Base-by-base conservation (phyloP, 441 rosid genomes). In the Rhodomyrtus psidioides region DNA sequence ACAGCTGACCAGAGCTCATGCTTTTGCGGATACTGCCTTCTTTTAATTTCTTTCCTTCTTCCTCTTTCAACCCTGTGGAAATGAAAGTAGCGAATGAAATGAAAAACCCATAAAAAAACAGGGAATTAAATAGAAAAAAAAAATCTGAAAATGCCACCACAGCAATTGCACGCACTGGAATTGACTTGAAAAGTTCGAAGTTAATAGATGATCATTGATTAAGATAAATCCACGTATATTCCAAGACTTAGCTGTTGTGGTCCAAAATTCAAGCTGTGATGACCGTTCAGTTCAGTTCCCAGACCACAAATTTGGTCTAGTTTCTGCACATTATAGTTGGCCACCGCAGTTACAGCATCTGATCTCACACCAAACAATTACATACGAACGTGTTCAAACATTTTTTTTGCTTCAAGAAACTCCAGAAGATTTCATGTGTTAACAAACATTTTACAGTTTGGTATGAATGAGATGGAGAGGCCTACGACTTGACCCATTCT, bases 11-110 rank as follows among this genome's bases (percentile, higher is more conserved):
- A 88, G 91, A 81, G 91, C 86, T 88, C 55, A 82, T 53, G 74
- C 82, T 88, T 91, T 91, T 94, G 82, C 89, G 90, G 55, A 89
- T 83, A 88, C 89, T 88, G 87, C 93, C 98, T 91, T 94, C 96
- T 90, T 86, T 92, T 81, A 93, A 93, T 90, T 88, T 96, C 91
- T 88, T 96, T 90, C 95, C 96, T 86, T 94, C 98, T 90, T 96
- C 98, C 89, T 93, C 94, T 91, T 95, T 94, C 86, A 94, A 90
- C 91, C 93, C 98, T 96, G 86, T n/a, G 44, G 60, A 87, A 84
- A 83, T 5, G 46, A 83, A 86, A 26, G 46, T 53, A 53, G 62
- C 5, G 21, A 51, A 81, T 4, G 34, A 81, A 44, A 46, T 28
- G 57, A 81, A 54, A 81, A n/a, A 46, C 23, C 21, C 16, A 51